Evolutionary conservation across 2,329 filamentous ascomycete species (phyloP).

Genomic region (Elsinoe arachidis): DNA sequence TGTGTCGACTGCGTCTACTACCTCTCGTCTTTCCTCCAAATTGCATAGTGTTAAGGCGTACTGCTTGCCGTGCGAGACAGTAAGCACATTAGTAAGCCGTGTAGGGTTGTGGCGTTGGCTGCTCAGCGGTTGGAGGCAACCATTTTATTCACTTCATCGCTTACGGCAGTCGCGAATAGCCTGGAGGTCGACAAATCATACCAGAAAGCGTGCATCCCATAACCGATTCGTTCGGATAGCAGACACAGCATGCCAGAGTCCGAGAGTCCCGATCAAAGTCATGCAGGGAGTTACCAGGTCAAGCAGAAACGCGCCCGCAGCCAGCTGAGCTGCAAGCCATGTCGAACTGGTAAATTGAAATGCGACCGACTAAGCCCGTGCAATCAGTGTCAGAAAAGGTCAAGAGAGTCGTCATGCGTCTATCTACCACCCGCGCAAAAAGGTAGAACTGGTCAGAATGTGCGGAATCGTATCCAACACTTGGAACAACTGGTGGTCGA

Average conservation of each 20-base stretch:
- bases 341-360: constrained; percentile 30
- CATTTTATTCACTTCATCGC: not conserved
- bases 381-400: constrained; percentile 31
- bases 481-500: constrained; percentile 29
- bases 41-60: no score
- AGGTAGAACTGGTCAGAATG: constrained; percentile 26
- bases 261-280: no score
- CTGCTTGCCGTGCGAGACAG: not conserved
- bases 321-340: constrained; percentile 21
- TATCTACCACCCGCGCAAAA: constrained; percentile 27
- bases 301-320: no score
- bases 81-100: not conserved
- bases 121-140: not conserved
- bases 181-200: no score
- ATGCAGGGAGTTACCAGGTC: no score
- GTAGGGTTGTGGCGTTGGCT: not conserved
- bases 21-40: no score
- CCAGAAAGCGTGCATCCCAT: no score
- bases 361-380: constrained; percentile 29
- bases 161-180: not conserved
- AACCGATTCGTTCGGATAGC: no score
- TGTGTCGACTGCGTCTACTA: no score
- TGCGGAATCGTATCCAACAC: constrained; percentile 28
- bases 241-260: no score
- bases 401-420: constrained; percentile 23